Conservation (phyloP, 768 basidiomycete genomes). For the Hygrocybe punicea region DNA sequence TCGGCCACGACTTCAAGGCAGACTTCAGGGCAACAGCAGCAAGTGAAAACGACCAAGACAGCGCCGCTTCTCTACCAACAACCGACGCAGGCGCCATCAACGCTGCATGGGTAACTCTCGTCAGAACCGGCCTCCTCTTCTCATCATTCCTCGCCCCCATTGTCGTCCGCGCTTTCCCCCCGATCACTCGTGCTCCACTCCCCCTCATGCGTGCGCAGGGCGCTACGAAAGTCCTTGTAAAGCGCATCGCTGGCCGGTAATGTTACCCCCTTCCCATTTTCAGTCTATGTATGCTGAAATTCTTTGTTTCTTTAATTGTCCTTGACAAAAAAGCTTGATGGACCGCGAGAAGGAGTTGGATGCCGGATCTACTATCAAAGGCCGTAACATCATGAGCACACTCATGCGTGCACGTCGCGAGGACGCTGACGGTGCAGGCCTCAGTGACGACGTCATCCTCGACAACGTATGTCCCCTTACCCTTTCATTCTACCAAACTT, state of each 20-base stretch:
- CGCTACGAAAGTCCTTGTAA: conserved; percentile 22
- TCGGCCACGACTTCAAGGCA: conserved; percentile 40
- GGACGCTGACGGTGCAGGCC: conserved; percentile 2
- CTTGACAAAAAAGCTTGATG: conserved; percentile 14
- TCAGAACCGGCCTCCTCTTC: conserved; percentile 16
- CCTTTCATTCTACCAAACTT: too few relatives aligned
- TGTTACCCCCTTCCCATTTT: background rate
- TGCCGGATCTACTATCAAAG: background rate
- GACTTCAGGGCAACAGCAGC: background rate
- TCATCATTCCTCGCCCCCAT: conserved; percentile 28
- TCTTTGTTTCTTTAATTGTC: background rate
- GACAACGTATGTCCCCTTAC: conserved; percentile 21
- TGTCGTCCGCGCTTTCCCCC: conserved; percentile 27
- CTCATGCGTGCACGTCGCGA: conserved; percentile 16
- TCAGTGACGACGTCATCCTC: conserved; percentile 23
- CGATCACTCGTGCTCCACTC: conserved; percentile 23
- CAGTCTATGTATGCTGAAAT: background rate
- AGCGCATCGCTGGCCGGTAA: conserved; percentile 18
- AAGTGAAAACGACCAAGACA: background rate
- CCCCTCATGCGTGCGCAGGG: conserved; percentile 25
- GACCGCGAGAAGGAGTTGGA: conserved; percentile 13
- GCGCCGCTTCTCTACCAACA: conserved; percentile 2
- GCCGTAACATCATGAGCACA: conserved; percentile 26
- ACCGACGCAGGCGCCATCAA: conserved; percentile 23
- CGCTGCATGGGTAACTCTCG: conserved; percentile 22